A percentile compares a stretch with the other conserved stretches of the same genome.
Conservation (phyloP, 2,329 filamentous ascomycete genomes). For the Ascocoryne sarcoides region DNA sequence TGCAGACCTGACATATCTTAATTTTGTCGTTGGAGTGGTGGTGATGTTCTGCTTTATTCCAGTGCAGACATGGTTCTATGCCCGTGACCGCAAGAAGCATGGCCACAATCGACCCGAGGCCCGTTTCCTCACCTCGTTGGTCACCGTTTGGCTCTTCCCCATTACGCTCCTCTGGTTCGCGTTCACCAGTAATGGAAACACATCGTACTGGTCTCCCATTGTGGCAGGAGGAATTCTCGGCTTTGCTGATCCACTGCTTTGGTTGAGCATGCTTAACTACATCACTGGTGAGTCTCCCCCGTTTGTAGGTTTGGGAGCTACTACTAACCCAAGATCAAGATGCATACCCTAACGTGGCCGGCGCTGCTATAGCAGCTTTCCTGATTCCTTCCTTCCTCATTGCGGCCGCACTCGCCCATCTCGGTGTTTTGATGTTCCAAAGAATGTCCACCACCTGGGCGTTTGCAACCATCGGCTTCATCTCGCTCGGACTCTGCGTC, state of each 20-base stretch:
- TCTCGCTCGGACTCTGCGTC: conserved; percentile 32
- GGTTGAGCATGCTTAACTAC: conserved; percentile 36
- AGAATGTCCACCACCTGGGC: conserved; percentile 34
- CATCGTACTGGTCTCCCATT: conserved; percentile 34
- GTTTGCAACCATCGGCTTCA: conserved; percentile 33
- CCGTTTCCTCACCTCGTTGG: conserved; percentile 33
- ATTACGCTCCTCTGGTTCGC: conserved; percentile 36
- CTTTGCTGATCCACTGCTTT: conserved; percentile 35
- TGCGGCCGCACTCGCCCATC: conserved; percentile 33
- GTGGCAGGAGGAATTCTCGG: conserved; percentile 33
- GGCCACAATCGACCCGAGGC: conserved; percentile 33
- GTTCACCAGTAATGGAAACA: conserved; percentile 33
- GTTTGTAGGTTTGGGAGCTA: no score
- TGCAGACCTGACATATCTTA: conserved; percentile 35
- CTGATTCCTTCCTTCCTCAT: conserved; percentile 36
- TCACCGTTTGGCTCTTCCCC: conserved; percentile 36
- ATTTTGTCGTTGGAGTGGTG: conserved; percentile 35
- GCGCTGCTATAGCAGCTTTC: conserved; percentile 35
- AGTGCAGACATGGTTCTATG: conserved; percentile 35
- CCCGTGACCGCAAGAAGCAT: conserved; percentile 30
- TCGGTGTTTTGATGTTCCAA: conserved; percentile 28
- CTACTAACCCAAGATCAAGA: no score
- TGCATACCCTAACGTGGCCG: conserved; percentile 35
- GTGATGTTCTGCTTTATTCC: conserved; percentile 35
- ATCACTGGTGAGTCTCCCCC: conserved; percentile 29